Percentiles rank a stretch among this genome's conserved stretches.
phyloP scores from a whole-genome alignment of 768 basidiomycete genomes.

The Cyclocybe aegerita region DNA sequence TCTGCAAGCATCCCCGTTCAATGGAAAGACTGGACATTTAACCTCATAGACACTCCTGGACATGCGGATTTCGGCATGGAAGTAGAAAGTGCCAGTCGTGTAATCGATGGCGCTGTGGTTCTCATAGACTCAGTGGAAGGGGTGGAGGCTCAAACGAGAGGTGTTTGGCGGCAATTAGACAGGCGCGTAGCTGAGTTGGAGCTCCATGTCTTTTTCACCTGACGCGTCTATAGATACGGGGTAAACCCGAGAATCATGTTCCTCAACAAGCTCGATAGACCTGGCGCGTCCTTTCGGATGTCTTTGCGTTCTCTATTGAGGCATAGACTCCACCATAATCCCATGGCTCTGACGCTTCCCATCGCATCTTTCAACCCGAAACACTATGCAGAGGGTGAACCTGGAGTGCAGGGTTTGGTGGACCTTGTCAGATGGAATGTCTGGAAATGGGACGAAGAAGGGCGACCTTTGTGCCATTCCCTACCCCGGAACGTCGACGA shows the following conservation, averaged over 20 bases:
- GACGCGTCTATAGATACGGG: constrained; percentile 54
- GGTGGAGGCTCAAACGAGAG: constrained; percentile 87
- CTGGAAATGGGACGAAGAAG: constrained; percentile 69
- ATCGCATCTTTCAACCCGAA: constrained; percentile 71
- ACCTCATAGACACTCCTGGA: constrained; percentile 88
- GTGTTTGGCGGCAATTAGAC: constrained; percentile 86
- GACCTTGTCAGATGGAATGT: constrained; percentile 84
- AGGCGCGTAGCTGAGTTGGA: constrained; percentile 54
- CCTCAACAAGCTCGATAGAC: constrained; percentile 85
- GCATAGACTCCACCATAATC: constrained; percentile 76
- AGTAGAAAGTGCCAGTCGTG: constrained; percentile 89
- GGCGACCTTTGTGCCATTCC: constrained; percentile 37
- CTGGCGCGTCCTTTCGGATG: constrained; percentile 76
- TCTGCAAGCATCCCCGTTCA: constrained; percentile 87
- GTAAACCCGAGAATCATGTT: constrained; percentile 79
- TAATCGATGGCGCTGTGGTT: constrained; percentile 87
- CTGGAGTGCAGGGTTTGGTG: constrained; percentile 81
- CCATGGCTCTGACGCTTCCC: constrained; percentile 68
- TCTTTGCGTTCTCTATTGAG: constrained; percentile 72
- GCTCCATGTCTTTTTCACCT: background rate
- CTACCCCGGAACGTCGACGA: constrained; percentile 54
- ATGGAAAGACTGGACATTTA: constrained; percentile 85
- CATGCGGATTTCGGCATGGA: constrained; percentile 98
- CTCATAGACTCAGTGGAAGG: constrained; percentile 90
- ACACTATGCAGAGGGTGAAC: constrained; percentile 72